These are phyloP conservation scores for Colletotrichum cordylinicola DNA, from an alignment of 2,329 filamentous ascomycete genomes.

Conservation along the genomic window DNA sequence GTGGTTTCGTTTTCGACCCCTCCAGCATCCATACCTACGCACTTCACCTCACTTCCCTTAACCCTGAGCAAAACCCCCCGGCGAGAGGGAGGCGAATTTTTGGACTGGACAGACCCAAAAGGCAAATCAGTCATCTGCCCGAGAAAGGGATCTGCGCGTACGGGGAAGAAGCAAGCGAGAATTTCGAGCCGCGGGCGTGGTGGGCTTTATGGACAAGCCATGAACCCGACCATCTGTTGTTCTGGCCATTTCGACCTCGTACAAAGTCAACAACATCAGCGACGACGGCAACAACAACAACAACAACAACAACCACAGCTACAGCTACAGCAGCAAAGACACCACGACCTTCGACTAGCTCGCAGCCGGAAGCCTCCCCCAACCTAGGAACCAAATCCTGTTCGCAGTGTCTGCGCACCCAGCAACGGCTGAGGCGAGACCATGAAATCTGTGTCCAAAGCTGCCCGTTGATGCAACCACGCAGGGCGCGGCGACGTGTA, in stretches of 20 bases:
- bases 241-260: slow-evolving; percentile 30
- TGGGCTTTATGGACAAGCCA: slow-evolving; percentile 4
- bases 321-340: neutral
- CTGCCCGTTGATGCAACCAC: slow-evolving; percentile 1
- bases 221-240: neutral
- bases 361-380: neutral
- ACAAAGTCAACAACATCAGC: neutral
- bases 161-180: neutral
- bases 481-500: neutral
- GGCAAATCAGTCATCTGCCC: neutral
- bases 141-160: neutral
- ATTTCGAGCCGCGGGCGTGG: neutral
- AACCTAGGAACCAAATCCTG: neutral
- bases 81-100: neutral
- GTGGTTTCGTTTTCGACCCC: neutral
- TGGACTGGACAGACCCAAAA: neutral
- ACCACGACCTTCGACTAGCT: neutral
- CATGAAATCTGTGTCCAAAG: neutral
- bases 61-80: neutral
- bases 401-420: neutral
- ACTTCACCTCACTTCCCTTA: neutral
- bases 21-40: neutral
- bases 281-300: slow-evolving; percentile 9
- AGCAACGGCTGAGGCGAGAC: neutral
- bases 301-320: slow-evolving; percentile 8